Evolutionary conservation across 768 basidiomycete species (phyloP).

Genomic region (Harrya chromipes): DNA sequence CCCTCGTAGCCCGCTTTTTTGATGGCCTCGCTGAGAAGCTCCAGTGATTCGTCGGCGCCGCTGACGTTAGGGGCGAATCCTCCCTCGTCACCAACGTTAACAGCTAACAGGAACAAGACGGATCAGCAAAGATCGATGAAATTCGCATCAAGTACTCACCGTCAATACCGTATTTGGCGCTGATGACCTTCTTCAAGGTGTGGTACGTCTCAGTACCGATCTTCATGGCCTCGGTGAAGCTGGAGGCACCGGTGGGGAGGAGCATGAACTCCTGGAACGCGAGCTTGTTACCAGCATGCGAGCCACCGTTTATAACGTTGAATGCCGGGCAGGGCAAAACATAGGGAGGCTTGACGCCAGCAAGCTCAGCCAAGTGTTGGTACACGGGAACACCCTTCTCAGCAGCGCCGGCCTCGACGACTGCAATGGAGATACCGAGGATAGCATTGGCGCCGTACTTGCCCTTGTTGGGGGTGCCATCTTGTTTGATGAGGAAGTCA

Average conservation of each 20-base stretch:
- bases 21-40: constrained; percentile 94
- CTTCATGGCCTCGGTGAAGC: constrained; percentile 97
- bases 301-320: constrained; percentile 99
- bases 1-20: constrained; percentile 97
- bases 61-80: constrained; percentile 98
- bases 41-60: constrained; percentile 95
- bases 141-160: constrained; percentile 47
- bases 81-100: constrained; percentile 99
- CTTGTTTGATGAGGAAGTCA: constrained; percentile 96
- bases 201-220: constrained; percentile 98
- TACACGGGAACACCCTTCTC: constrained; percentile 96
- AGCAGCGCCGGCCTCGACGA: constrained; percentile 87
- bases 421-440: constrained; percentile 96
- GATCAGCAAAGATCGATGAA: neutral
- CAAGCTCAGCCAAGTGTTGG: constrained; percentile 93
- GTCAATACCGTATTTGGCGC: constrained; percentile 98
- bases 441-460: constrained; percentile 99
- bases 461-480: constrained; percentile 98
- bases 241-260: constrained; percentile 86
- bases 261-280: constrained; percentile 98
- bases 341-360: constrained; percentile 92
- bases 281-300: constrained; percentile 98
- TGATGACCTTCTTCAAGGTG: constrained; percentile 98
- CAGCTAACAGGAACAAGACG: constrained; percentile 50
- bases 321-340: constrained; percentile 90